These are phyloP conservation scores for Stachybotrys elegans DNA, from an alignment of 2,329 filamentous ascomycete species.

Conservation along the genomic window DNA sequence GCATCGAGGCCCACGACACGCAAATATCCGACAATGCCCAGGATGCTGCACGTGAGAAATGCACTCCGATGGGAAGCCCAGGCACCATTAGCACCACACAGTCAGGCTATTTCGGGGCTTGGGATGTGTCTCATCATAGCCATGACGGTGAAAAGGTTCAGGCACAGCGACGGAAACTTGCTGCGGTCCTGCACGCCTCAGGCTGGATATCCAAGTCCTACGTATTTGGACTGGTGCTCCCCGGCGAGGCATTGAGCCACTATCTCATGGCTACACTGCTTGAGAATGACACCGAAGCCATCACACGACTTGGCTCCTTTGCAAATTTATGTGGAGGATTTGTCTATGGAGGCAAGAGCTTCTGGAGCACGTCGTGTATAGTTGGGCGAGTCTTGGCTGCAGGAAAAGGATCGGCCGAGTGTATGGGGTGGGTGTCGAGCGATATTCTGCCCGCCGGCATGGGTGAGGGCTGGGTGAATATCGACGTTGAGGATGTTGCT, in stretches of 20 bases:
- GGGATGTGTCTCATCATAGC: constrained; percentile 27
- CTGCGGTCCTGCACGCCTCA: constrained; percentile 51
- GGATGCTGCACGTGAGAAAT: constrained; percentile 27
- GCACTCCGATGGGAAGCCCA: constrained; percentile 30
- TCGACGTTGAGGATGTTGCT: constrained; percentile 48
- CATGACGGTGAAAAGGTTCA: constrained; percentile 25
- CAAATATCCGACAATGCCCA: constrained; percentile 44
- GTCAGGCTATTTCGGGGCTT: constrained; percentile 43
- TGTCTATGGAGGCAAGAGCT: constrained; percentile 58
- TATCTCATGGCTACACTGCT: constrained; percentile 62
- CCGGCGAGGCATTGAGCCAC: constrained; percentile 58
- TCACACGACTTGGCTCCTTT: constrained; percentile 52
- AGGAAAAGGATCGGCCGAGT: constrained; percentile 56
- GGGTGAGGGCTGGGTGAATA: constrained; percentile 53
- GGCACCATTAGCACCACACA: constrained; percentile 27
- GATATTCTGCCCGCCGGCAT: constrained; percentile 49
- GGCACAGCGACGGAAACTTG: constrained; percentile 47
- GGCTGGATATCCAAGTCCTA: constrained; percentile 68
- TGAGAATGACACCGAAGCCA: constrained; percentile 58
- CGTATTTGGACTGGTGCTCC: constrained; percentile 59
- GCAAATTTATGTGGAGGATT: constrained; percentile 62
- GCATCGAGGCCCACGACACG: constrained; percentile 46
- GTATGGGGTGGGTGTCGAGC: constrained; percentile 65
- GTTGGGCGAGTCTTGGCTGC: constrained; percentile 61
- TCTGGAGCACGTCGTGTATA: constrained; percentile 64